Base-by-base conservation (phyloP, 2,329 filamentous ascomycete species). In the Pestalotiopsis sp. region DNA sequence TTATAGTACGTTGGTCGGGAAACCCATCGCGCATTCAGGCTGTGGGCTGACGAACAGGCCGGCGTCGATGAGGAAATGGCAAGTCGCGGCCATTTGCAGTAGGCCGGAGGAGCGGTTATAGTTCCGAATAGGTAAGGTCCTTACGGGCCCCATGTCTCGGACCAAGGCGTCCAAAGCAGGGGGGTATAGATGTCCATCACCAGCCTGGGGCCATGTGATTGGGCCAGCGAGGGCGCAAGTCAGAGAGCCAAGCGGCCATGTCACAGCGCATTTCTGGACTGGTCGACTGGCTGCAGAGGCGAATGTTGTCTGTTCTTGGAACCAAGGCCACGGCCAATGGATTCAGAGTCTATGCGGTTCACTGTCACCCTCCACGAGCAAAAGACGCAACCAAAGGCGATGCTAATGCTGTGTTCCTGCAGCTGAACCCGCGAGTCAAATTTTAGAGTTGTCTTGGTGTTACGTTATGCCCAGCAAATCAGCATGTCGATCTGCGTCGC, bases 71-170 rank as follows among this genome's bases (percentile, higher is more conserved):
- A 36, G 17, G 14, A 57, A 66, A 57, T 58, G 64, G 64, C 64
- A 66, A 66, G 64, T 66, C 36, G 52, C 31, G 6, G 17, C 13
- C 49, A 36, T 38, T 52, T 56, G 45, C 17, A 36, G 45, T 40
- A n/a, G 31, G 49, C 27, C 64, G 41, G 52, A 38, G 25, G 25
- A 20, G 36, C 64, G 64, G 64, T 49, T 57, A 57, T 66, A 49
- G 41, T 66, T 25, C 64, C 64, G 27, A 58, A 66, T 49, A 45
- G 64, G 64, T 66, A 66, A 66, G 64, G 64, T 66, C 64, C 13
- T 52, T 49, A 27, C 17, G n/a, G 25, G n/a, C 27, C 64, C 62
- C 45, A 41, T 65, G n/a, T 23, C 40, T 27, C n/a, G 38, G 20
- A 17, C 60, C 62, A 49, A 66, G 49, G 40, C 27, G 64, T 56